Evolutionary conservation across 2,329 filamentous ascomycete genomes (phyloP), one percentile per base, ranked within the genome.

Genomic region (Fusarium sp.): DNA sequence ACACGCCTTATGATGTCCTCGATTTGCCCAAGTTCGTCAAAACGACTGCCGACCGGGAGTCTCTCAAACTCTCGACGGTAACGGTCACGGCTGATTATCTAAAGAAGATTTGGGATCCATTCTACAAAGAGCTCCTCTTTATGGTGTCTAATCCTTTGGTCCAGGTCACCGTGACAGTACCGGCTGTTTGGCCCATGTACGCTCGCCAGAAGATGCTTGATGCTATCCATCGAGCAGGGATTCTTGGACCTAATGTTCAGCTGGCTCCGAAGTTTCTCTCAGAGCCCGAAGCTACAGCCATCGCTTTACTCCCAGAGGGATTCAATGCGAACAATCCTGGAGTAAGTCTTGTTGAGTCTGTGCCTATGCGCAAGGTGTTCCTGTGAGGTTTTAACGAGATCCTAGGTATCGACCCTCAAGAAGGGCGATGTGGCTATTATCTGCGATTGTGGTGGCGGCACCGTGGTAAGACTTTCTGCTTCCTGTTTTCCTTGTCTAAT

Each of bases 271-370:
- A 20, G 14, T 48, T 38, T 15, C 6, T 62, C 10, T 22, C 57
- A 6, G n/a, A 54, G 6, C 11, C 59, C 9, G 50, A 62, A 13
- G 50, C 38, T 10, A 15, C 61, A 5, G 39, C 58, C 8, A n/a
- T 57, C 22, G 28, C 26, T 1, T 7, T 51, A 4, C 5, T 51
- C 1, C 5, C 28, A 4, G 11, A 13, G 1, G 11, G 5, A 39
- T 10, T 8, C 18, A 4, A 42, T 24, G 6, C 6, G 7, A 2
- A 17, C 15, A 17, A 14, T 2, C 15, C 36, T 9, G 11, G 15
- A 11, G 51, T 48, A 28, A 22, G 31, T 28, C 4, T 20, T n/a
- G 6, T 6, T 13, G 10, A 20, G 38, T 22, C 18, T 22, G 6
- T n/a, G 11, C 10, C 18, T 13, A 40, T 14, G 13, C 8, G 18